Base-by-base conservation (phyloP, 2,329 filamentous ascomycete species). In the Cercospora berteroae region DNA sequence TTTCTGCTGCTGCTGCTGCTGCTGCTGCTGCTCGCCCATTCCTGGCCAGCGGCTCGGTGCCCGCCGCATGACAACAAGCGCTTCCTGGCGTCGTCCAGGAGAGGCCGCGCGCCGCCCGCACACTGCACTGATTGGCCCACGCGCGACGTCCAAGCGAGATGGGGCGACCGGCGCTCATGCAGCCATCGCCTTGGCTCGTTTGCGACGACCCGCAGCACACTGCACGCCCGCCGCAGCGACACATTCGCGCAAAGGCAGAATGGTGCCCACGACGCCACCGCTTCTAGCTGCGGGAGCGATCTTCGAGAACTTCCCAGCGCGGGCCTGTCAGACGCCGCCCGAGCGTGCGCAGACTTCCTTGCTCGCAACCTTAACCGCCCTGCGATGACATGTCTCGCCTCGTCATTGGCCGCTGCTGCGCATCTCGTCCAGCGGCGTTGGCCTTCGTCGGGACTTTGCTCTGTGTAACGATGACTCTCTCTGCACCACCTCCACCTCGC, bases 21-120 rank as follows among this genome's bases (percentile, higher is more conserved):
- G 27, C 13, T 25, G 50, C n/a, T 16, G 20, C 52, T 27, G 29
- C 55, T 57, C 39, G 33, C n/a, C 56, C 61, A 29, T 60, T 61
- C 60, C 62, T 50, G 60, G 50, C 63, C 67, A 67, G 65, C 61
- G 67, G 65, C 64, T 66, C 58, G 61, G 65, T 65, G 67, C 67
- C 64, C 55, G 31, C 60, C 23, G 25, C 48, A 29, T 23, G 60
- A 55, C 56, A 50, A 33, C 50, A 42, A 48, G 56, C 60, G 65
- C 55, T 31, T 42, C 27, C 52, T 33, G 36, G 60, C 52, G 29
- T 56, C 27, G 25, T 48, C 27, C 33, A 55, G 29, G 29, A 39
- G 48, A 42, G 36, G 36, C 36, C 36, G 16, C 36, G 33, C 33
- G 33, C 33, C 16, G 33, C 33, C 33, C n/a, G n/a, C n/a, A n/a